Evolutionary conservation across 495 filamentous ascomycete species (phyloP), one percentile per base, ranked within the genome.

Genomic region (Talaromyces wortmannii): DNA sequence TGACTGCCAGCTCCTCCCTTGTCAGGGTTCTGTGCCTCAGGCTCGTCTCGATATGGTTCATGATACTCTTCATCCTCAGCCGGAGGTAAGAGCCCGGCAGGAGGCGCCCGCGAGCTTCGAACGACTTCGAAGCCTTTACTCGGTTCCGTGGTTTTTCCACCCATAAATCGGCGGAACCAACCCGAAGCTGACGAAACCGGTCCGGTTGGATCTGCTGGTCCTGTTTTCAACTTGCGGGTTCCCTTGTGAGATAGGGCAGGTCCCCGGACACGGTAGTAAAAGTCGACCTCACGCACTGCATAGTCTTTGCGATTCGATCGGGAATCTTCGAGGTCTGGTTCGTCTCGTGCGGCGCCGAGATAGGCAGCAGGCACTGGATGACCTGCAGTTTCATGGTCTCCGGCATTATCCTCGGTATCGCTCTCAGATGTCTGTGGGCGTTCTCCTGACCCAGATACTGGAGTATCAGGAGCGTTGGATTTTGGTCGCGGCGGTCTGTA

Each of bases 71-170:
- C 54, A 16, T 62, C 62, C 16, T 64, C 64, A 7, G 54, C 67
- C 6, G 67, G 61, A 7, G 65, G 61, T 48, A 74, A 63, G n/a
- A 74, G 63, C 16, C 68, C 68, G 16, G 69, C 68, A 4, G 77
- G 78, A 32, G 82, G 82, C 16, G 80, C 78, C 59, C 91, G 80
- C 43, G 89, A 79, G 62, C 91, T 95, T 63, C 94, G 78, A 11
- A 97, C 94, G 13, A 98, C 94, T 65, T 96, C 94, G 55, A 98
- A 98, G 0, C 94, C 94, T 68, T 96, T 97, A 31, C 86, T 88
- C 50, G 82, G 94, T 45, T 94, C 90, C 60, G 94, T 96, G 3
- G 82, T 87, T 67, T 94, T 91, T 7, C 86, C 89, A 31, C 84
- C 84, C 55, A 96, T 81, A 32, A 95, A 70, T 36, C 78, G 78